Conservation (phyloP, 1,284 basidiomycete genomes). For the Trichosporon inkin region DNA sequence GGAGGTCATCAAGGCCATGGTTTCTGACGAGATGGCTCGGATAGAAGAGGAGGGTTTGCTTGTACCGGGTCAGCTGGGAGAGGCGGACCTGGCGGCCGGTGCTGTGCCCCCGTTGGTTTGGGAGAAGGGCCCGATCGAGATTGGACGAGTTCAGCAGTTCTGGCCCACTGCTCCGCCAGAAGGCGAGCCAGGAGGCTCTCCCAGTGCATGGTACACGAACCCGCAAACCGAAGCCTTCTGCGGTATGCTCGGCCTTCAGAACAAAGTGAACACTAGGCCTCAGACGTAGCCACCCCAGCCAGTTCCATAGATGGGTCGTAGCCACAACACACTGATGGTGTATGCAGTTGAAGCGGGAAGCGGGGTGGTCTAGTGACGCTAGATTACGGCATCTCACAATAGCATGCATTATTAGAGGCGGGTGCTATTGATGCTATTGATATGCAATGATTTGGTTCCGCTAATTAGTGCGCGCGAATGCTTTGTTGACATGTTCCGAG, state of each 20-base stretch:
- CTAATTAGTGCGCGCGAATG: background rate
- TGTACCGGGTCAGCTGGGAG: constrained; percentile 24
- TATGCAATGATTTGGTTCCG: constrained; percentile 3
- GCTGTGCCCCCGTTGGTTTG: constrained; percentile 36
- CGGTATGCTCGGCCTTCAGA: constrained; percentile 69
- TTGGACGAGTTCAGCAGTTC: constrained; percentile 68
- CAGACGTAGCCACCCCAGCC: background rate
- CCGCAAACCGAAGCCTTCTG: constrained; percentile 88
- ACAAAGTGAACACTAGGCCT: constrained; percentile 64
- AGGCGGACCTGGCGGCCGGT: constrained; percentile 21
- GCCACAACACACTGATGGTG: too few relatives aligned
- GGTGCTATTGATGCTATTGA: too few relatives aligned
- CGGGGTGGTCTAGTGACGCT: background rate
- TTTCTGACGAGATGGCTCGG: constrained; percentile 65
- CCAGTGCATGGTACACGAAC: constrained; percentile 69
- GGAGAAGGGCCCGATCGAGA: constrained; percentile 43
- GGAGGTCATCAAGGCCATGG: constrained; percentile 57
- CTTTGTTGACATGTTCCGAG: constrained; percentile 6
- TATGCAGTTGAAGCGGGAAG: too few relatives aligned
- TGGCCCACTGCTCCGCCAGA: constrained; percentile 65
- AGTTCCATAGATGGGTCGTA: too few relatives aligned
- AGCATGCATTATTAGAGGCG: background rate
- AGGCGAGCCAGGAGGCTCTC: constrained; percentile 48
- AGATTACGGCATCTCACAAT: background rate
- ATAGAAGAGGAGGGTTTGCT: constrained; percentile 52